Percentiles rank a stretch among this genome's conserved stretches.
phyloP scores from a whole-genome alignment of 1,284 basidiomycete species.

The Ustilago hordei region DNA sequence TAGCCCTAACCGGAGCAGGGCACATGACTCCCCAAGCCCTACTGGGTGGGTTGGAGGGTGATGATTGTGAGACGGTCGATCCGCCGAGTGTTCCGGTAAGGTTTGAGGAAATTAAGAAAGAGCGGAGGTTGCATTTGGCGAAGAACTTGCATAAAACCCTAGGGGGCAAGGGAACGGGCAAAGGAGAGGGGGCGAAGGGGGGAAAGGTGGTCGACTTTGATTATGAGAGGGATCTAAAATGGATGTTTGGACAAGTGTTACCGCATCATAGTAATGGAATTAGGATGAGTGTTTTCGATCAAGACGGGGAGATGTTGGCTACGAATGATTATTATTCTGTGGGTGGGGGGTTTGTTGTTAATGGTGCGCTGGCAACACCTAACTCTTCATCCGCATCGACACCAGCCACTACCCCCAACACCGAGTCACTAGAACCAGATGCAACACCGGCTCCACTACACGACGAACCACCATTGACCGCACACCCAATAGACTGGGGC shows the following conservation, averaged over 20 bases:
- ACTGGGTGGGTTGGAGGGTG: conserved; percentile 87
- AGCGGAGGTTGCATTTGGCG: conserved; percentile 78
- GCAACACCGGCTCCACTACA: neutral
- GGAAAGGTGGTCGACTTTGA: conserved; percentile 78
- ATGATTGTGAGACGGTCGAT: conserved; percentile 78
- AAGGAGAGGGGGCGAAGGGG: conserved; percentile 7
- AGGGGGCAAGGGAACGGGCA: neutral
- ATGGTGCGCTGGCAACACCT: conserved; percentile 61
- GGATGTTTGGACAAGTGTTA: conserved; percentile 80
- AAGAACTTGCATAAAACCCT: conserved; percentile 68
- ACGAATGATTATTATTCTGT: conserved; percentile 89
- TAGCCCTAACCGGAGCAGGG: conserved; percentile 80
- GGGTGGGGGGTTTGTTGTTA: conserved; percentile 67
- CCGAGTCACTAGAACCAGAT: neutral
- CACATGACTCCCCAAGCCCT: conserved; percentile 95
- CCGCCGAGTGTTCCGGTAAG: conserved; percentile 78
- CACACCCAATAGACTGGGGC: conserved; percentile 75
- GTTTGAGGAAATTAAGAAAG: conserved; percentile 78
- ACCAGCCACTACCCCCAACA: too few species aligned
- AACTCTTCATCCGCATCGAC: neutral
- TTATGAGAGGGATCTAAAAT: conserved; percentile 88
- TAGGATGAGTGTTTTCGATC: conserved; percentile 86
- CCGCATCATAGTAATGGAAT: conserved; percentile 76
- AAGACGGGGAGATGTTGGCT: conserved; percentile 85
- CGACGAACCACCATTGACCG: conserved; percentile 21